Conservation (phyloP, 495 filamentous ascomycete species). For the Penicillium steckii region DNA sequence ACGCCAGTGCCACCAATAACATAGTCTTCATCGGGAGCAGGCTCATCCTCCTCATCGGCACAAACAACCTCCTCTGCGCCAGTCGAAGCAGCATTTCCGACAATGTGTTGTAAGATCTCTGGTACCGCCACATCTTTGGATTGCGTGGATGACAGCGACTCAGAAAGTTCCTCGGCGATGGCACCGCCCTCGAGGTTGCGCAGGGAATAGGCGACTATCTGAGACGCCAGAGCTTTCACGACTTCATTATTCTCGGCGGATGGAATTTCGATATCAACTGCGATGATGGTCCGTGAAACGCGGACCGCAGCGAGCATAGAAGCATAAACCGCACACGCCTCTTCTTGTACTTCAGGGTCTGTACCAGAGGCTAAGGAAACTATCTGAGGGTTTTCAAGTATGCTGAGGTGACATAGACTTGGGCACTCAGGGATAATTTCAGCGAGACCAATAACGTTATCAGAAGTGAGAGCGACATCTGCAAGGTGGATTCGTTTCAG, state of each 20-base stretch:
- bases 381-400: constrained; percentile 79
- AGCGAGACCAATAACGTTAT: constrained; percentile 84
- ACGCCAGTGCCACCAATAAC: constrained; percentile 95
- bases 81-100: constrained; percentile 51
- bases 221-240: constrained; percentile 88
- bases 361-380: constrained; percentile 64
- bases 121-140: constrained; percentile 48
- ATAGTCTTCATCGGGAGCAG: constrained; percentile 87
- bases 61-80: constrained; percentile 38
- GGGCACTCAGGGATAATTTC: constrained; percentile 85
- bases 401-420: constrained; percentile 81
- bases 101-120: constrained; percentile 67
- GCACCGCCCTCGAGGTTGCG: constrained; percentile 76
- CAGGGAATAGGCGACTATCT: constrained; percentile 90
- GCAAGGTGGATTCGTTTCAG: constrained; percentile 85
- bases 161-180: constrained; percentile 45
- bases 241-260: constrained; percentile 75
- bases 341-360: constrained; percentile 74
- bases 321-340: constrained; percentile 90
- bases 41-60: constrained; percentile 60
- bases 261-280: constrained; percentile 89
- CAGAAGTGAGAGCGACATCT: constrained; percentile 81
- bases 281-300: constrained; percentile 78
- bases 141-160: constrained; percentile 30
- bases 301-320: constrained; percentile 87